Conservation (phyloP, 23 red algal species). For the Cyanidiococcus yangmingshanensis region DNA sequence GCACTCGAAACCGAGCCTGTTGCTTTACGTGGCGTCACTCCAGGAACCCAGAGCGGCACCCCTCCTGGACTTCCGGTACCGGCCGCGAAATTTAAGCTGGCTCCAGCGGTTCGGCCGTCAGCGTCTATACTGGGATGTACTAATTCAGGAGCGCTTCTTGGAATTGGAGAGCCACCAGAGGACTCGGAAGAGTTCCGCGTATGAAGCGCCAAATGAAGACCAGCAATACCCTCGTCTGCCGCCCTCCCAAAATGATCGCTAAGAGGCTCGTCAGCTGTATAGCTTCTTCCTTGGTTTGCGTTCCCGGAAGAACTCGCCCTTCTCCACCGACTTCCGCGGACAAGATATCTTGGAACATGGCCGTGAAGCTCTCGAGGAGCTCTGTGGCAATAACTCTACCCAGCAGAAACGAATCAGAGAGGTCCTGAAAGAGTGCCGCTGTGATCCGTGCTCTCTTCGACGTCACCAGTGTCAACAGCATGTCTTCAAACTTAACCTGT, state of each 20-base stretch:
- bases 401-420: not conserved
- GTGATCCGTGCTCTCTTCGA: not conserved
- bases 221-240: not conserved
- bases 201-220: not conserved
- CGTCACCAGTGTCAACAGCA: constrained; percentile 5
- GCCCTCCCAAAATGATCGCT: not conserved
- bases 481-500: not conserved
- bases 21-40: not conserved
- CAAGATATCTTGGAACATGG: not conserved
- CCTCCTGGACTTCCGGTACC: not conserved
- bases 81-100: not conserved
- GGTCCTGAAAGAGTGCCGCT: constrained; percentile 11
- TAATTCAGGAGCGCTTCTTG: not conserved
- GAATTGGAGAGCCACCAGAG: not conserved
- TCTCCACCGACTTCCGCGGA: not conserved
- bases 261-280: not conserved
- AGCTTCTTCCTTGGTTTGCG: not conserved
- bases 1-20: not conserved
- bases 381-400: not conserved
- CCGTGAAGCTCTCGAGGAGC: not conserved
- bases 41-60: not conserved
- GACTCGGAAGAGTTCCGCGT: not conserved
- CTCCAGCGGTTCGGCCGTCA: not conserved
- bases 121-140: not conserved
- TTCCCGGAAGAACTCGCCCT: not conserved